Base-by-base conservation (phyloP, 306 rosid genomes). In the Heteromeles arbutifolia region DNA sequence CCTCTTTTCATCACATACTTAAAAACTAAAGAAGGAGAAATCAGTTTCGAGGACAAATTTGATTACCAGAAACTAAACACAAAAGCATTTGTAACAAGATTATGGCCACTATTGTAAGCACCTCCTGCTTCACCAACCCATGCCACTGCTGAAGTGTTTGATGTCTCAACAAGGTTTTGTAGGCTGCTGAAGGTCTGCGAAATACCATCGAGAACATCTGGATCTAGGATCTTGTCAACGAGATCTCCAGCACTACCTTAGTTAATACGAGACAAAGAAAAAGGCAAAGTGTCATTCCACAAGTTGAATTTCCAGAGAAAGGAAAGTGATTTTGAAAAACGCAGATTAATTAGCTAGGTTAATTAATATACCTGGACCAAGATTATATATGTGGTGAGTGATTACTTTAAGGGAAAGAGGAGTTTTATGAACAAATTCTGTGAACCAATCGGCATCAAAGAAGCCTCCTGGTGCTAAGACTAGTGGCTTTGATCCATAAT, bases 61-160 rank as follows among this genome's bases (percentile, higher is more conserved):
- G 19, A 48, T 72, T 84, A 84, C 81, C 97, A 91, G 81, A 89
- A 91, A 79, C 90, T 89, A 31, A 78, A 86, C 53, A 86, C 92
- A 82, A 87, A 89, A 37, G 97, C 89, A 87, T 91, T 88, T 0
- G 93, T 84, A 25, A 89, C 92, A 58, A 76, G 93, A 80, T 86
- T 84, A 72, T 71, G 90, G 58, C 93, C 97, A 72, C 97, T 91
- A 68, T 87, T 84, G 82, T 84, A 89, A 69, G 97, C 89, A 57
- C 97, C 97, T 76, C 97, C 97, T 6, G 93, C 78, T 84, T 91
- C 97, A 54, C 93, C 92, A 83, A 91, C 93, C 93, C 97, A 91
- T 31, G 90, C 86, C 56, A 65, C 73, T 34, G 87, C 90, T 21
- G 84, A 70, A 70, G 74, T 82, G 58, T 75, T 63, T 70, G 89